Evolutionary conservation across 768 basidiomycete species (phyloP).

Genomic region (Lactarius vividus): DNA sequence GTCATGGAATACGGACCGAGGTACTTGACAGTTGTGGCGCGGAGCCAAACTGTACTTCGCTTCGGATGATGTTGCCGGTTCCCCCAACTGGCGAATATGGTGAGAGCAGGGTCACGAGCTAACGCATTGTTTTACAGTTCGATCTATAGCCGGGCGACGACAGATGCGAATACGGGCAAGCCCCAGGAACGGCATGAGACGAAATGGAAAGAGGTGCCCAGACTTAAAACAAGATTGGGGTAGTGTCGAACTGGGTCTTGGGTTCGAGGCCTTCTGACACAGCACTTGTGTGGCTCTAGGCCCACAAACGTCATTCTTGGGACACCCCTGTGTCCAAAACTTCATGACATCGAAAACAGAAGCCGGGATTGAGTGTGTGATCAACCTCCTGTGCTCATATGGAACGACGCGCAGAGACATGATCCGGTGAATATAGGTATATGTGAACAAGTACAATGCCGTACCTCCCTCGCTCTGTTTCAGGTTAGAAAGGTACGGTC

Average conservation of each 20-base stretch:
- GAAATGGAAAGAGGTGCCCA: background rate
- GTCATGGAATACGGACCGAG: background rate
- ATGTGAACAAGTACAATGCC: background rate
- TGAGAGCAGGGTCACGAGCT: background rate
- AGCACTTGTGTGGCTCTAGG: background rate
- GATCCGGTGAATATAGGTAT: background rate
- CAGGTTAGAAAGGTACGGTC: background rate
- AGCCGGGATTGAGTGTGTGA: background rate
- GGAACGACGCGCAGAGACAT: background rate
- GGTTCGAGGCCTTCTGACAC: background rate
- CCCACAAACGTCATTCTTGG: background rate
- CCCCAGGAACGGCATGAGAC: background rate
- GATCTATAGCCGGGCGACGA: background rate
- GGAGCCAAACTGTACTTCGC: constrained; percentile 4
- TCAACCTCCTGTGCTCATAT: background rate
- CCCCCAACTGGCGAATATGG: background rate
- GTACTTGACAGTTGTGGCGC: constrained; percentile 14
- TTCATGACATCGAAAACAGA: background rate
- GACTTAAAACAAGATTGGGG: constrained; percentile 2
- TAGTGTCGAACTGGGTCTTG: background rate
- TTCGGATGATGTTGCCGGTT: background rate
- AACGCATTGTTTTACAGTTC: background rate
- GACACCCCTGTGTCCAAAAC: background rate
- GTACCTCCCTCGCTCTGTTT: background rate
- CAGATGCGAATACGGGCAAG: background rate